Conservation (phyloP, 352 stramenopile genomes). For the Phytophthora cactorum region DNA sequence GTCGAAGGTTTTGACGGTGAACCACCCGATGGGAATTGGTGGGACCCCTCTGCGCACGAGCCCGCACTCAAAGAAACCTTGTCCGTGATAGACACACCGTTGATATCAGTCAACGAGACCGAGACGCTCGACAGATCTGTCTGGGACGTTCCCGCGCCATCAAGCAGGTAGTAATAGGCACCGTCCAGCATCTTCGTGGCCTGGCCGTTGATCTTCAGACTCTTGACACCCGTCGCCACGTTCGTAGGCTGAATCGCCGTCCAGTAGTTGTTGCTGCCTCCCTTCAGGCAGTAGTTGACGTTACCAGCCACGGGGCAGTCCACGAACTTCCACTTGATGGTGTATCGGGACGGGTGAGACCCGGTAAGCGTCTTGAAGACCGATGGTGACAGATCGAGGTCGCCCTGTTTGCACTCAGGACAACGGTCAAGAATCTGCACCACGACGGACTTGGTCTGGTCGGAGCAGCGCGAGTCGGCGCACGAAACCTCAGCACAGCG, state of each 20-base stretch:
- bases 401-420: conserved; percentile 70
- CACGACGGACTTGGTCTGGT: conserved; percentile 46
- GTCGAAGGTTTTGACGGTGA: conserved; percentile 12
- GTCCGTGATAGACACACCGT: conserved; percentile 59
- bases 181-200: conserved; percentile 60
- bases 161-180: conserved; percentile 59
- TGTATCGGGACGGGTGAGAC: conserved; percentile 40
- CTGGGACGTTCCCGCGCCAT: conserved; percentile 40
- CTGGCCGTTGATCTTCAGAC: conserved; percentile 56
- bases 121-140: conserved; percentile 41
- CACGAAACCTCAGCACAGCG: conserved; percentile 74
- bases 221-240: conserved; percentile 40
- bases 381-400: conserved; percentile 56
- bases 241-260: conserved; percentile 57
- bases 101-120: conserved; percentile 61
- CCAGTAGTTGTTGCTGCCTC: conserved; percentile 58
- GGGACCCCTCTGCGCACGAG: conserved; percentile 50
- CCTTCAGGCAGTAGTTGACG: conserved; percentile 63
- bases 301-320: conserved; percentile 54
- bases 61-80: conserved; percentile 56
- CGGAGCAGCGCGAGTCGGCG: conserved; percentile 50
- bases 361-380: conserved; percentile 59
- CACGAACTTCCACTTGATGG: conserved; percentile 59
- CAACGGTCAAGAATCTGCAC: conserved; percentile 78
- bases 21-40: conserved; percentile 47